A percentile compares a stretch with the other conserved stretches of the same genome.
phyloP scores from a whole-genome alignment of 2,329 filamentous ascomycete genomes.

The Epichloe amarillans region DNA sequence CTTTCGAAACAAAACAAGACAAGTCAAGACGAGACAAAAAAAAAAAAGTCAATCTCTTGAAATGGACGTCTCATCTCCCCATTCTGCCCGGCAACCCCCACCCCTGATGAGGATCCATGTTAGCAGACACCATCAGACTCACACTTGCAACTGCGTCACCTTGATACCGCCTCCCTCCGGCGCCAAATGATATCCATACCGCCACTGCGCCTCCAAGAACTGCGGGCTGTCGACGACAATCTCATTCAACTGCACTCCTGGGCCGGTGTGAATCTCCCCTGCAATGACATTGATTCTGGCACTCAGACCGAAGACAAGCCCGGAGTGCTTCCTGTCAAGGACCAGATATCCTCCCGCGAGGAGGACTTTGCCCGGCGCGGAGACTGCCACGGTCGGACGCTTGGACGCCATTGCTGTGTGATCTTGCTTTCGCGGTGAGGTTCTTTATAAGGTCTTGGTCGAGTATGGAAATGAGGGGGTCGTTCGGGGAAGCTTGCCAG shows the following conservation, averaged over 20 bases:
- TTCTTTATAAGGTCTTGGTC: background rate
- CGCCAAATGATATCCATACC: slow-evolving; percentile 63
- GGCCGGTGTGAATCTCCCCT: slow-evolving; percentile 41
- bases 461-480: background rate
- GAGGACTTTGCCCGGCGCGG: slow-evolving; percentile 91
- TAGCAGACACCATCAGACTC: slow-evolving; percentile 26
- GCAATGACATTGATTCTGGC: slow-evolving; percentile 55
- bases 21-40: background rate
- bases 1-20: no score
- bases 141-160: slow-evolving; percentile 68
- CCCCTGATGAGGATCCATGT: no score
- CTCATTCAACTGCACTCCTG: slow-evolving; percentile 52
- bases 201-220: slow-evolving; percentile 77
- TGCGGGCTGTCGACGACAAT: slow-evolving; percentile 87
- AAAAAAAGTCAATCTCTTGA: no score
- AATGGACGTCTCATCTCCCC: no score
- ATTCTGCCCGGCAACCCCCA: no score
- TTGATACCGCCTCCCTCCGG: slow-evolving; percentile 65
- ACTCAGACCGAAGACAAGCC: slow-evolving; percentile 54
- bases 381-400: slow-evolving; percentile 46
- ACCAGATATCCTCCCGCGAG: slow-evolving; percentile 92
- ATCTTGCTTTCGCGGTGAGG: background rate
- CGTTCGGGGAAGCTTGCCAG: background rate
- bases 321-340: slow-evolving; percentile 75
- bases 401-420: background rate